Conservation (phyloP, 306 rosid species). For the Chamaecrista fasciculata region DNA sequence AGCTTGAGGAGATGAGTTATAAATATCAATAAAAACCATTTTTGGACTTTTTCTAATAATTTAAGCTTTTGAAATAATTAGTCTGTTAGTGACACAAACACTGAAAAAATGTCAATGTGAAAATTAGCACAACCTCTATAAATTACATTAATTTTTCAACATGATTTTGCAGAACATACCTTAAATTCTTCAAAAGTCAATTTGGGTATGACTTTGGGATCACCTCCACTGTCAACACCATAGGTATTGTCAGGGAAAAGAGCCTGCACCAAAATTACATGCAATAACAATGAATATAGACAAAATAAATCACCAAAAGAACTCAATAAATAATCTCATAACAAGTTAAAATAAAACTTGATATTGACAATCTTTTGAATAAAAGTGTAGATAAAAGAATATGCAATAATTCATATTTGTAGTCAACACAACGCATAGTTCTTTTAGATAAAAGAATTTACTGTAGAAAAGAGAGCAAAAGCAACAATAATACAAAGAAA, state of each 20-base stretch:
- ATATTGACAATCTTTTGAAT: neutral
- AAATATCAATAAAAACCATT: neutral
- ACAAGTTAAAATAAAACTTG: constrained; percentile 14
- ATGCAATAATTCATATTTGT: neutral
- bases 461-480: too few species aligned
- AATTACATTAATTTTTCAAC: neutral
- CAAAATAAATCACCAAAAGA: constrained; percentile 1
- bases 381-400: neutral
- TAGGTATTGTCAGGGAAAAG: constrained; percentile 93
- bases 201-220: constrained; percentile 86
- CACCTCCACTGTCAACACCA: constrained; percentile 99
- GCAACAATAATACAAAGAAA: neutral
- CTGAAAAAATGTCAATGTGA: neutral
- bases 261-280: constrained; percentile 53
- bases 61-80: neutral
- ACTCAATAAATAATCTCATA: constrained; percentile 1
- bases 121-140: neutral
- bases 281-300: constrained; percentile 26
- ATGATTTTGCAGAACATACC: constrained; percentile 50
- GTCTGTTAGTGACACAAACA: neutral
- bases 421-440: neutral
- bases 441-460: too few species aligned
- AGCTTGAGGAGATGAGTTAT: neutral
- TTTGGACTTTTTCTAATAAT: neutral
- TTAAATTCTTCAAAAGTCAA: constrained; percentile 84